phyloP scores from a whole-genome alignment of 2,329 filamentous ascomycete genomes.

The Diaporthe destruens region DNA sequence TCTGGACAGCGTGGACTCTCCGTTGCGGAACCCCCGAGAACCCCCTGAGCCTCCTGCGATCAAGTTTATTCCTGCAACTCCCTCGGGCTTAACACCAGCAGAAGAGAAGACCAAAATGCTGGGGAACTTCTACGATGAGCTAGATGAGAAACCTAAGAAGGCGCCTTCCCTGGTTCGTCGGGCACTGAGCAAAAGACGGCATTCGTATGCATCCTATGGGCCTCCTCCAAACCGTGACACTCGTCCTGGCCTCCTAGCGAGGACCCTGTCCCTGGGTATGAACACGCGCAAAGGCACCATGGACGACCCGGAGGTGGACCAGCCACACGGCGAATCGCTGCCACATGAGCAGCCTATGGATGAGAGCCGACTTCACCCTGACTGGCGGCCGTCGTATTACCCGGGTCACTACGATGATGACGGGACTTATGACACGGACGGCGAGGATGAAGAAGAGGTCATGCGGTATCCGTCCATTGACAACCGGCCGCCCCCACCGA shows the following conservation, averaged over 20 bases:
- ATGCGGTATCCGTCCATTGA: slow-evolving; percentile 51
- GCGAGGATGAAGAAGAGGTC: slow-evolving; percentile 50
- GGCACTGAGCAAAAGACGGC: slow-evolving; percentile 64
- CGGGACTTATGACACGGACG: slow-evolving; percentile 46
- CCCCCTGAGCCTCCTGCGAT: slow-evolving; percentile 68
- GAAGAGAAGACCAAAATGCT: slow-evolving; percentile 64
- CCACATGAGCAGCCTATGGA: slow-evolving; percentile 63
- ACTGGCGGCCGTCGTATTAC: slow-evolving; percentile 69
- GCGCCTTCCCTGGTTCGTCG: slow-evolving; percentile 66
- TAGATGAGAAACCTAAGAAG: slow-evolving; percentile 59
- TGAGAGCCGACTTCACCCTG: slow-evolving; percentile 68
- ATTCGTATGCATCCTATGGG: slow-evolving; percentile 56
- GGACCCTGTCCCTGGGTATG: slow-evolving; percentile 67
- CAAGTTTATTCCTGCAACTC: slow-evolving; percentile 73
- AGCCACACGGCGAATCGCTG: slow-evolving; percentile 49
- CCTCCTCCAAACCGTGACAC: slow-evolving; percentile 53
- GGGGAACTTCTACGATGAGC: slow-evolving; percentile 66
- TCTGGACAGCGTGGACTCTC: slow-evolving; percentile 70
- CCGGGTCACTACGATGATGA: slow-evolving; percentile 51
- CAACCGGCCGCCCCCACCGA: slow-evolving; percentile 60
- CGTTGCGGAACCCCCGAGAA: slow-evolving; percentile 71
- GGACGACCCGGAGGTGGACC: slow-evolving; percentile 47
- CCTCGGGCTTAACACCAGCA: slow-evolving; percentile 69
- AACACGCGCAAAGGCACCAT: slow-evolving; percentile 50
- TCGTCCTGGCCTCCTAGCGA: slow-evolving; percentile 58